Conservation (phyloP, 2,329 filamentous ascomycete genomes). For the Nakataea oryzae region DNA sequence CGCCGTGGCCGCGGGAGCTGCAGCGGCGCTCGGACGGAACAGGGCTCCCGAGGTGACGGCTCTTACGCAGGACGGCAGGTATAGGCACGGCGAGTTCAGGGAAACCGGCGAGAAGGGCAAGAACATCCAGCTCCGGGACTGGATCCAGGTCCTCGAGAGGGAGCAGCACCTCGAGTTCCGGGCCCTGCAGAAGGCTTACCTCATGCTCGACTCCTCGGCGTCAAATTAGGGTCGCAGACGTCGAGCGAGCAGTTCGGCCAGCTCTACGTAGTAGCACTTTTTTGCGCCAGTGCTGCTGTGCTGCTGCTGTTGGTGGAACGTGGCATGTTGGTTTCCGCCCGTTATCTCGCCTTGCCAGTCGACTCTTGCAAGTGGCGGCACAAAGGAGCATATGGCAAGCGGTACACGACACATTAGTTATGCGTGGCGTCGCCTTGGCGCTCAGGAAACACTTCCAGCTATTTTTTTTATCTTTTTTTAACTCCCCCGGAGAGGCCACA, state of each 20-base stretch:
- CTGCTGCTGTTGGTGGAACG: neutral
- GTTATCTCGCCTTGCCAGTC: neutral
- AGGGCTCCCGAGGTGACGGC: slow-evolving; percentile 23
- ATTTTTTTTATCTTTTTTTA: neutral
- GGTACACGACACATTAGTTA: neutral
- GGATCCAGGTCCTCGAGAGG: slow-evolving; percentile 67
- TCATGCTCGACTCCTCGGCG: slow-evolving; percentile 38
- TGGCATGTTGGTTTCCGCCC: neutral
- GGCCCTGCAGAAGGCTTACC: slow-evolving; percentile 49
- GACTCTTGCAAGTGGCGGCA: neutral
- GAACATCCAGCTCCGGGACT: slow-evolving; percentile 76
- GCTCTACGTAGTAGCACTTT: neutral
- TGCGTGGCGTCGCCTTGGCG: neutral
- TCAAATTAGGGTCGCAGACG: slow-evolving; percentile 19
- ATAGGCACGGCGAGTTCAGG: slow-evolving; percentile 62
- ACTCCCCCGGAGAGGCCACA: neutral
- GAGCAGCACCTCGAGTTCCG: slow-evolving; percentile 56
- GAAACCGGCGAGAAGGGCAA: slow-evolving; percentile 69
- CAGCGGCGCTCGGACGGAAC: slow-evolving; percentile 12
- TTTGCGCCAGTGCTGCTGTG: neutral
- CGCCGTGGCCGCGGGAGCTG: slow-evolving; percentile 21
- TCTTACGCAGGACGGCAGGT: slow-evolving; percentile 47
- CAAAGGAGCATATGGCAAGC: no score
- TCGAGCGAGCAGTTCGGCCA: neutral
- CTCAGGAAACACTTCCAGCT: neutral